These are phyloP conservation scores for Eremochloa ophiuroides DNA, from an alignment of 176 grass and related monocot species.

Conservation along the genomic window DNA sequence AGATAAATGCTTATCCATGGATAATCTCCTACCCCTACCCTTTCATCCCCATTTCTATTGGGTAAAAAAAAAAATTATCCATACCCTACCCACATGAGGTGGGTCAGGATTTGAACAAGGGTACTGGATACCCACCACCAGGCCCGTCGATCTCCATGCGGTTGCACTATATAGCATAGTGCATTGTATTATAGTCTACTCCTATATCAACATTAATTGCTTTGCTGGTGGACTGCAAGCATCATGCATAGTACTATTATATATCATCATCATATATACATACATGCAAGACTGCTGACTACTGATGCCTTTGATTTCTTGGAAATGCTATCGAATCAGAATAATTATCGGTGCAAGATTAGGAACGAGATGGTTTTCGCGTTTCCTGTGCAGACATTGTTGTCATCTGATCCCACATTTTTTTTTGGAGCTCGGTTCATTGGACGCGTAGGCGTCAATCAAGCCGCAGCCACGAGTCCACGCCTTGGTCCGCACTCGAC, in stretches of 20 bases:
- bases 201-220: neutral
- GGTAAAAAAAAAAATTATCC: no score
- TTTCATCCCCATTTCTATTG: no score
- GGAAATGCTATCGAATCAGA: neutral
- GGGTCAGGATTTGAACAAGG: no score
- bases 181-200: conserved; percentile 20
- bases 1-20: no score
- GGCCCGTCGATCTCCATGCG: no score
- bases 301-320: no score
- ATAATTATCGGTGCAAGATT: neutral
- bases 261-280: no score
- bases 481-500: neutral
- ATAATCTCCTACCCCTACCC: no score
- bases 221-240: neutral
- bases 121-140: no score
- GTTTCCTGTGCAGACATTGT: neutral
- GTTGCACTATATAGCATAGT: neutral
- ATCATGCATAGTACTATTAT: neutral
- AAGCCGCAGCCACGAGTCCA: neutral
- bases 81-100: no score
- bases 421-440: neutral
- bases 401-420: neutral
- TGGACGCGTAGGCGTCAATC: neutral
- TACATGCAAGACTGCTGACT: no score
- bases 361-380: neutral